These are phyloP conservation scores for Acanthamoeba healyi DNA, from an alignment of 208 protist species.

Conservation along the genomic window DNA sequence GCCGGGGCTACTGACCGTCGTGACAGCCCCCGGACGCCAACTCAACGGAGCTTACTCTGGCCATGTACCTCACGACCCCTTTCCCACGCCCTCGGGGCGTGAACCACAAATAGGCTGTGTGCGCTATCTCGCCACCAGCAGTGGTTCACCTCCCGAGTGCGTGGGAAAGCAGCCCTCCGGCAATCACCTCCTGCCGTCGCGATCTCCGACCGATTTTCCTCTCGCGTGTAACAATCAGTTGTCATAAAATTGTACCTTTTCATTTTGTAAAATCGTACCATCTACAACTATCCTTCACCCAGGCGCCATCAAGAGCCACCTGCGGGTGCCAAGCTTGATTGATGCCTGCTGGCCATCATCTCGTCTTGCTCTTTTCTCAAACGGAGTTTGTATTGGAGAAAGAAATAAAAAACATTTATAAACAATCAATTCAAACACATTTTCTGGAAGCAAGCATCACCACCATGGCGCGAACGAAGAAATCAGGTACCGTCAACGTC, in stretches of 20 bases:
- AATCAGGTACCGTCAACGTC: too few species aligned
- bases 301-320: too few species aligned
- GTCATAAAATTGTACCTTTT: too few species aligned
- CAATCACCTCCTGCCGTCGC: too few species aligned
- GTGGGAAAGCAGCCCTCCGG: neutral
- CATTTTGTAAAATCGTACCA: too few species aligned
- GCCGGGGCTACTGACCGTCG: constrained; percentile 45
- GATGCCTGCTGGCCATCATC: too few species aligned
- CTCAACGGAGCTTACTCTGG: constrained; percentile 74
- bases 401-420: neutral
- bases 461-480: neutral
- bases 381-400: too few species aligned
- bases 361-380: too few species aligned
- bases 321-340: too few species aligned
- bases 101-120: neutral
- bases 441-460: neutral
- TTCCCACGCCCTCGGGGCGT: neutral
- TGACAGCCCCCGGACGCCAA: constrained; percentile 66
- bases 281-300: too few species aligned
- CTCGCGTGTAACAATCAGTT: too few species aligned
- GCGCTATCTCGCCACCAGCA: neutral
- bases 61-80: constrained; percentile 69
- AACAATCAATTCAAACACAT: neutral
- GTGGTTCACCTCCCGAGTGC: neutral
- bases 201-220: too few species aligned